These are phyloP conservation scores for Taphrina confusa DNA, from an alignment of 1,139 yeast species.

Conservation along the genomic window DNA sequence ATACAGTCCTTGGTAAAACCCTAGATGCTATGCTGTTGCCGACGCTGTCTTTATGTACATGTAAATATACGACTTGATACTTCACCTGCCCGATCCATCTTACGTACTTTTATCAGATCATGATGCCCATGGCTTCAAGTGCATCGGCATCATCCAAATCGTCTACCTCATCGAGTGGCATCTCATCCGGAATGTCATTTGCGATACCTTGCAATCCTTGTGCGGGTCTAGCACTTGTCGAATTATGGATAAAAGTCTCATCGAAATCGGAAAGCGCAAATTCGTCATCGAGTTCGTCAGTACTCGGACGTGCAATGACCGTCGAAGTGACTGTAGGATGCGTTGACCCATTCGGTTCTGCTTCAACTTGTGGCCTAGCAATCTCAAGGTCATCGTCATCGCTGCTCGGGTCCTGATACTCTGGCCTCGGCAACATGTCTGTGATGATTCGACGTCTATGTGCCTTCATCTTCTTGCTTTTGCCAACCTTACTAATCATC, in stretches of 20 bases:
- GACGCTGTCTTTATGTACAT: too few relatives aligned
- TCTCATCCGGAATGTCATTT: constrained; percentile 10
- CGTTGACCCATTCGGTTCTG: background rate
- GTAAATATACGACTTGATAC: too few relatives aligned
- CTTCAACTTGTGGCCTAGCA: background rate
- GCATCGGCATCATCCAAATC: constrained; percentile 31
- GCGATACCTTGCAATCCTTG: constrained; percentile 12
- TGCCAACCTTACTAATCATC: constrained; percentile 46
- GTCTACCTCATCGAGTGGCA: constrained; percentile 7
- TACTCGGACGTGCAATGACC: background rate
- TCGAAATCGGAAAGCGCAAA: constrained; percentile 7
- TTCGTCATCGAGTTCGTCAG: constrained; percentile 5
- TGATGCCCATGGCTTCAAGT: constrained; percentile 28
- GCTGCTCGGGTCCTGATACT: background rate
- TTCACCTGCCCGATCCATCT: too few relatives aligned
- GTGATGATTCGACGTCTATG: constrained; percentile 16
- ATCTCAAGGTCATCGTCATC: constrained; percentile 1
- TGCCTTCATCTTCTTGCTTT: constrained; percentile 42
- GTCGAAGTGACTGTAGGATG: background rate
- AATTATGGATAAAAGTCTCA: constrained; percentile 1
- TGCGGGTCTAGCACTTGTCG: background rate
- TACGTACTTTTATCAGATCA: background rate
- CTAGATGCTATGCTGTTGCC: background rate
- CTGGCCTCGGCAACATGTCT: constrained; percentile 24
- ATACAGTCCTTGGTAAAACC: too few relatives aligned